Evolutionary conservation across 163 green algal genomes (phyloP), one percentile per base, ranked within the genome.

Genomic region (Trebouxiophyceae sp.): DNA sequence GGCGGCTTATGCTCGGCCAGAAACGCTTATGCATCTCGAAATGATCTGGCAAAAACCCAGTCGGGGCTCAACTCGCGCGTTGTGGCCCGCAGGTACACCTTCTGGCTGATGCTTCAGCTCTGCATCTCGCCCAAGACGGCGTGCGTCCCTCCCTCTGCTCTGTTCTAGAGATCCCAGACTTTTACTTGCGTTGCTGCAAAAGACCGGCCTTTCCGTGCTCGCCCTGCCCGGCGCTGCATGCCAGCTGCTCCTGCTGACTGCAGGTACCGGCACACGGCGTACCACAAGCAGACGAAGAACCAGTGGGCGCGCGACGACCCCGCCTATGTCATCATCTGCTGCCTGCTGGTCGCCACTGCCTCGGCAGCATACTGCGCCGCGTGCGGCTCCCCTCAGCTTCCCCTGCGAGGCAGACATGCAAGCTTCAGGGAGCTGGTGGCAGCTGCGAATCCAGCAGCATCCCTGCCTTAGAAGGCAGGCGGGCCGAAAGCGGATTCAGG

Each of bases 221-320:
- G n/a, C n/a, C n/a, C n/a, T n/a, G n/a, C n/a, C n/a, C n/a, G n/a
- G n/a, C n/a, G n/a, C n/a, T n/a, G n/a, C n/a, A n/a, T n/a, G n/a
- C n/a, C n/a, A n/a, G n/a, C n/a, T n/a, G n/a, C n/a, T n/a, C n/a
- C n/a, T n/a, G n/a, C n/a, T n/a, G n/a, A n/a, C n/a, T n/a, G 5
- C 82, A 95, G 88, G 55, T 96, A 96, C 68, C 85, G 90, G 50
- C 91, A 97, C 77, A 93, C 88, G 0, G 84, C 86, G 16, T 97
- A 97, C 60, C 88, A 96, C 68, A 96, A 95, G 54, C 87, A 98
- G 65, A 98, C 93, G 1, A 98, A 98, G 67, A 93, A 96, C 65
- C 86, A 95, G 65, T 99, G 93, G 93, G 90, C 92, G 6, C 72
- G 93, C 1, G 93, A 99, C 69, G 93, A 99, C 70, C 93, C 93